phyloP scores from a whole-genome alignment of 176 grass and related monocot species.

The Carex littledalei region DNA sequence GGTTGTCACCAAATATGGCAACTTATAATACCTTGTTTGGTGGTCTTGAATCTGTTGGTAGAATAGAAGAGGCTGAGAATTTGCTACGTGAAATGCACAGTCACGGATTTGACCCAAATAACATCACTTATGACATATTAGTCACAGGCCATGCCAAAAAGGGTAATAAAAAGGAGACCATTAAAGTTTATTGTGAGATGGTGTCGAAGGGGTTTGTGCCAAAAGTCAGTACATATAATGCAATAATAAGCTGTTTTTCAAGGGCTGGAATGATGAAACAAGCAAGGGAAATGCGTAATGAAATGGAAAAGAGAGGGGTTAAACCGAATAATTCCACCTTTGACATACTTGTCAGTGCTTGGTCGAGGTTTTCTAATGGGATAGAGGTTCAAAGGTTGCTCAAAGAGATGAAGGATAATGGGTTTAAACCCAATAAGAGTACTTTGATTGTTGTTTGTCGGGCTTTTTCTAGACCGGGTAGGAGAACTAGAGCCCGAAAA shows the following conservation, averaged over 20 bases:
- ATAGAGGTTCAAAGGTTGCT: slow-evolving; percentile 57
- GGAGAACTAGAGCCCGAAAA: slow-evolving; percentile 41
- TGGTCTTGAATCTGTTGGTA: slow-evolving; percentile 60
- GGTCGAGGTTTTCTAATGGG: slow-evolving; percentile 76
- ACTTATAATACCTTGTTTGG: slow-evolving; percentile 85
- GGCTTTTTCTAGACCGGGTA: slow-evolving; percentile 70
- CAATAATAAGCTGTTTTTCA: slow-evolving; percentile 63
- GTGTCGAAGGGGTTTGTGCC: slow-evolving; percentile 75
- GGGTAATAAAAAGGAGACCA: slow-evolving; percentile 58
- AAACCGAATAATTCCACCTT: slow-evolving; percentile 62
- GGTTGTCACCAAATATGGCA: slow-evolving; percentile 55
- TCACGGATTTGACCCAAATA: slow-evolving; percentile 39
- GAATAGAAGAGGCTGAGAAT: slow-evolving; percentile 52
- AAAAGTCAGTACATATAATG: slow-evolving; percentile 90
- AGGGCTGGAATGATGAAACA: slow-evolving; percentile 86
- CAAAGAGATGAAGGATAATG: slow-evolving; percentile 78
- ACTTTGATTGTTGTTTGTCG: slow-evolving; percentile 59
- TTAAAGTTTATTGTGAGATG: slow-evolving; percentile 87
- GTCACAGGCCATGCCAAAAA: slow-evolving; percentile 66
- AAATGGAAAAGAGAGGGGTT: slow-evolving; percentile 71
- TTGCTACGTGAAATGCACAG: slow-evolving; percentile 68
- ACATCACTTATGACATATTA: slow-evolving; percentile 86
- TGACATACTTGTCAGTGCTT: slow-evolving; percentile 77
- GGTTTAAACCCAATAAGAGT: slow-evolving; percentile 53
- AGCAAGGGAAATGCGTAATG: slow-evolving; percentile 67